Percentiles rank a stretch among this genome's conserved stretches.
Evolutionary conservation across 2,329 filamentous ascomycete species (phyloP).

Genomic region (Xylariaceae sp.): DNA sequence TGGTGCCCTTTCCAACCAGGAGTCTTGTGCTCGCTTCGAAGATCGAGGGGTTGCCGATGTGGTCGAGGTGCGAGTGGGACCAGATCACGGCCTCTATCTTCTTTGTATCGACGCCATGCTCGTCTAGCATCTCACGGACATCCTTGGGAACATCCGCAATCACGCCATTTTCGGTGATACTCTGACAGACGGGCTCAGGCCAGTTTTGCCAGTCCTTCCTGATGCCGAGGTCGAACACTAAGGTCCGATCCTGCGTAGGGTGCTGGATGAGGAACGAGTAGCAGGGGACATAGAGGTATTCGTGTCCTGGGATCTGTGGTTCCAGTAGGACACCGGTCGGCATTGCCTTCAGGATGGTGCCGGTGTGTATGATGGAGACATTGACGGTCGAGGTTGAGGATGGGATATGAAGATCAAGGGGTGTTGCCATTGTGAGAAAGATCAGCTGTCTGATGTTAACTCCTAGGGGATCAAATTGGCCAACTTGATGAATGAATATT

Average conservation of each 20-base stretch:
- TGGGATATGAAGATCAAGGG: conserved; percentile 31
- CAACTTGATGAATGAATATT: no score
- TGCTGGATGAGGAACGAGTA: conserved; percentile 24
- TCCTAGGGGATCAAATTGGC: no score
- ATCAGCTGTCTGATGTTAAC: no score
- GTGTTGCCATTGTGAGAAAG: conserved; percentile 15
- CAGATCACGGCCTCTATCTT: conserved; percentile 24
- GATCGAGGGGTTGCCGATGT: conserved; percentile 21
- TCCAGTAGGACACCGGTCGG: conserved; percentile 22
- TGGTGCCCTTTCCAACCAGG: conserved; percentile 21
- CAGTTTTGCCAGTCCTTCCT: conserved; percentile 19
- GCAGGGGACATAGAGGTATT: conserved; percentile 24
- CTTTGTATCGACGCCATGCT: conserved; percentile 20
- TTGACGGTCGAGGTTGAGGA: conserved; percentile 29
- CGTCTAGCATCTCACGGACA: conserved; percentile 22
- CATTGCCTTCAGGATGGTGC: conserved; percentile 23
- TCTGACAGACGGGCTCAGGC: conserved; percentile 6
- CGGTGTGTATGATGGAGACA: conserved; percentile 33
- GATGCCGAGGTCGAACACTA: conserved; percentile 25
- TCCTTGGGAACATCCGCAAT: conserved; percentile 8
- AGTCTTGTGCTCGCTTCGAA: conserved; percentile 22
- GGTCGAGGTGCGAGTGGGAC: conserved; percentile 26
- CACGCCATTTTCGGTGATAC: not conserved
- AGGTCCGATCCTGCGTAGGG: conserved; percentile 22
- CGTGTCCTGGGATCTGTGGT: conserved; percentile 29